Evolutionary conservation across 305 asterid species (phyloP).

Genomic region (Fraxinus velutina): DNA sequence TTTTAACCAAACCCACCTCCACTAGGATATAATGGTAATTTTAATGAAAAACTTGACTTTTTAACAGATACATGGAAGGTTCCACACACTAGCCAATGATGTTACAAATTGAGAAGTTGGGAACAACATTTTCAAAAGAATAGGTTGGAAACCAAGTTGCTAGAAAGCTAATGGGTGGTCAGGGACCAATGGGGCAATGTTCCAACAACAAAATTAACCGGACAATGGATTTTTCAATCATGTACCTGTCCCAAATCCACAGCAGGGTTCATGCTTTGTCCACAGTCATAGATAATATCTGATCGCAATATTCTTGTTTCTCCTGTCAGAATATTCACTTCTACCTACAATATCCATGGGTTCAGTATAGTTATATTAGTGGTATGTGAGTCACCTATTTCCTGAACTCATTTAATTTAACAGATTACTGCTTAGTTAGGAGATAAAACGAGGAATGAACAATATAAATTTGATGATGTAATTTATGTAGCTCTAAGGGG

Average conservation of each 20-base stretch:
- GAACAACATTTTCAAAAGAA: neutral
- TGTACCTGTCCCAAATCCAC: conserved; percentile 77
- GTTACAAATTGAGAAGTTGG: neutral
- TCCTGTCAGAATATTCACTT: conserved; percentile 56
- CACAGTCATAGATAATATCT: conserved; percentile 67
- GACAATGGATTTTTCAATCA: neutral
- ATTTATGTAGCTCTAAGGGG: neutral
- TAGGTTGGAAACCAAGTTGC: neutral
- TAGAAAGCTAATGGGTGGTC: neutral
- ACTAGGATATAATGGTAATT: neutral
- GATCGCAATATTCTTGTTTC: conserved; percentile 52
- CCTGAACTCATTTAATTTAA: neutral
- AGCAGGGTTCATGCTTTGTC: conserved; percentile 79
- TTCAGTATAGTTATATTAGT: neutral
- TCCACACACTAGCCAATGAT: neutral
- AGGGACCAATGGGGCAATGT: neutral
- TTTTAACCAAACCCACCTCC: neutral
- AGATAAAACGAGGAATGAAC: neutral
- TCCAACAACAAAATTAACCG: neutral
- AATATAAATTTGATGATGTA: neutral
- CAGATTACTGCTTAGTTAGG: neutral
- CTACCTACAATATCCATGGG: conserved; percentile 45
- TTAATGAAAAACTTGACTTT: neutral
- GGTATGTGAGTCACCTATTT: neutral
- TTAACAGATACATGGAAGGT: neutral